These are phyloP conservation scores for Pneumocystis murina DNA, from an alignment of 1,139 yeast species.

Conservation along the genomic window DNA sequence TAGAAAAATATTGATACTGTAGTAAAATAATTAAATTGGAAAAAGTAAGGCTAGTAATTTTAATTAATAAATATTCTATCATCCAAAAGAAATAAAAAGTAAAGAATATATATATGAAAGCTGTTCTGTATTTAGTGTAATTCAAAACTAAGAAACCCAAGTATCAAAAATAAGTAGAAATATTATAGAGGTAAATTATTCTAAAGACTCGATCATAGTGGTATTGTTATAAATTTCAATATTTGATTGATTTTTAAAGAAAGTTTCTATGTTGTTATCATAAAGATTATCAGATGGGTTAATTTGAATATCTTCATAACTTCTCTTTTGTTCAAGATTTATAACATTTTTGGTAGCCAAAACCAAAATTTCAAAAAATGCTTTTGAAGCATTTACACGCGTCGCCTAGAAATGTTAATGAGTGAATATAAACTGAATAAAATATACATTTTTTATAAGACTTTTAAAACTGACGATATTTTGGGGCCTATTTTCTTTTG, in stretches of 20 bases:
- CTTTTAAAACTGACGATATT: slow-evolving; percentile 42
- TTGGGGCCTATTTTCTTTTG: slow-evolving; percentile 28
- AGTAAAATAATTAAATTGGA: too few species aligned
- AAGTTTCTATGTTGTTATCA: slow-evolving; percentile 17
- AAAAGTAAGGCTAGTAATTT: too few species aligned
- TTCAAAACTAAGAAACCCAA: background rate
- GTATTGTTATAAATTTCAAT: background rate
- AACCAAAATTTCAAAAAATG: slow-evolving; percentile 71
- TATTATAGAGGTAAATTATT: background rate
- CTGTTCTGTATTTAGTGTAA: background rate
- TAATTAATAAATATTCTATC: background rate
- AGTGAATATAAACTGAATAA: background rate
- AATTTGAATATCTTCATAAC: slow-evolving; percentile 48
- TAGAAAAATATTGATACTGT: too few species aligned
- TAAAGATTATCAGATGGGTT: slow-evolving; percentile 27
- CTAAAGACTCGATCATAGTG: background rate
- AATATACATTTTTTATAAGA: slow-evolving; percentile 30
- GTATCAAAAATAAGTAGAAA: background rate
- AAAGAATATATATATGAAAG: background rate
- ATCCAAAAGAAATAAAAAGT: background rate
- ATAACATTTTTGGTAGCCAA: slow-evolving; percentile 68
- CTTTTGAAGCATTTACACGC: slow-evolving; percentile 48
- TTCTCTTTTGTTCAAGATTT: slow-evolving; percentile 41
- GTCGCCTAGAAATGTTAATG: background rate
- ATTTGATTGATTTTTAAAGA: background rate